Evolutionary conservation across 2,329 filamentous ascomycete genomes (phyloP).

Genomic region (Claviceps sorghi): DNA sequence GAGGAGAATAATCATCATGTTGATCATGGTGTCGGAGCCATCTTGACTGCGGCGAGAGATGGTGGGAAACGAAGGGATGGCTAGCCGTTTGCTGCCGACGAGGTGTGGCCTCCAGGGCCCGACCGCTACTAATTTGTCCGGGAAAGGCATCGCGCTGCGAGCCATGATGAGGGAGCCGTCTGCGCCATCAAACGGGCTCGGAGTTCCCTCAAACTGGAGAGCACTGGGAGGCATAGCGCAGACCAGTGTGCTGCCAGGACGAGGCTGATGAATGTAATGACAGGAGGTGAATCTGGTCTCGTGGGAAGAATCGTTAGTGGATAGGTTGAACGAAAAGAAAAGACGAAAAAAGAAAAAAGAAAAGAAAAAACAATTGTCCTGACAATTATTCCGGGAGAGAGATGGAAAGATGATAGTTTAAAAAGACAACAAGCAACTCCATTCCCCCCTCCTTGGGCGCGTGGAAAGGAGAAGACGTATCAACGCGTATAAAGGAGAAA

Average conservation of each 20-base stretch:
- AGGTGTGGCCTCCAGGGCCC: slow-evolving; percentile 7
- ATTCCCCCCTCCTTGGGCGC: background rate
- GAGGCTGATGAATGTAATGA: slow-evolving; percentile 6
- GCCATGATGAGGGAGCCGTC: slow-evolving; percentile 3
- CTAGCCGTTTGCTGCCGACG: slow-evolving; percentile 2
- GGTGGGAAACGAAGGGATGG: slow-evolving; percentile 5
- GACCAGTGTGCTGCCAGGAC: background rate
- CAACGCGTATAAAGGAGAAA: too few species aligned
- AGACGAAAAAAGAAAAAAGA: too few species aligned
- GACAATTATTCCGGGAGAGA: background rate
- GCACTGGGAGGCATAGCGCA: slow-evolving; percentile 7
- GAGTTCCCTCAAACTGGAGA: background rate
- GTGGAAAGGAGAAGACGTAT: background rate
- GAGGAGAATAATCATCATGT: slow-evolving; percentile 67
- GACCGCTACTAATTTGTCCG: slow-evolving; percentile 1
- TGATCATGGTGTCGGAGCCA: slow-evolving; percentile 48
- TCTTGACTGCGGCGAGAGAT: slow-evolving; percentile 17
- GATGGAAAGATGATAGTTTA: background rate
- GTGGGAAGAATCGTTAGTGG: slow-evolving; percentile 1
- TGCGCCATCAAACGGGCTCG: slow-evolving; percentile 1
- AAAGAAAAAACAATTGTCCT: too few species aligned
- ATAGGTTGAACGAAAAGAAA: background rate
- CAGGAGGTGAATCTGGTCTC: slow-evolving; percentile 4
- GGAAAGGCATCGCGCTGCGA: slow-evolving; percentile 6
- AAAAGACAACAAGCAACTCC: background rate